A percentile compares a stretch with the other conserved stretches of the same genome.
Conservation (phyloP, 2,329 filamentous ascomycete species). For the Ophiosphaerella korrae region DNA sequence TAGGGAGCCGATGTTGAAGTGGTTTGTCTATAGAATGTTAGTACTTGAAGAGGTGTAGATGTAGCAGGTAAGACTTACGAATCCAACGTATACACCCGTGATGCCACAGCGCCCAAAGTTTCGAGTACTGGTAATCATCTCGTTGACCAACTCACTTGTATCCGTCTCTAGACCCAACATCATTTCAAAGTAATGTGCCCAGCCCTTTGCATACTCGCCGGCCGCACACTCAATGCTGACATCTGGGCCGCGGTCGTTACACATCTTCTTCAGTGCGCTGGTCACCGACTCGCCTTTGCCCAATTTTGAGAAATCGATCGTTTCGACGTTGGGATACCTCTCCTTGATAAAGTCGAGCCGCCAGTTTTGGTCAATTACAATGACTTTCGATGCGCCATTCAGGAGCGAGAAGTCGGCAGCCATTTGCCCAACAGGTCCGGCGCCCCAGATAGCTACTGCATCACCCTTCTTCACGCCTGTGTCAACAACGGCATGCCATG, state of each 20-base stretch:
- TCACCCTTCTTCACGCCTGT: constrained; percentile 80
- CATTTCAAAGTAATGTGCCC: constrained; percentile 65
- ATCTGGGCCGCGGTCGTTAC: constrained; percentile 71
- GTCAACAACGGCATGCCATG: constrained; percentile 82
- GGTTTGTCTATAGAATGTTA: constrained; percentile 65
- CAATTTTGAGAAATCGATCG: constrained; percentile 71
- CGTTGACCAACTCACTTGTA: constrained; percentile 79
- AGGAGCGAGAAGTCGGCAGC: constrained; percentile 68
- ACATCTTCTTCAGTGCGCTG: constrained; percentile 73
- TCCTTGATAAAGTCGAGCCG: constrained; percentile 71
- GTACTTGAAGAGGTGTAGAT: background rate
- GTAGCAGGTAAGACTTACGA: constrained; percentile 48
- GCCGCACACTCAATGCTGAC: constrained; percentile 72
- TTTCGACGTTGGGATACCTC: constrained; percentile 68
- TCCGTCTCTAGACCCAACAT: constrained; percentile 77
- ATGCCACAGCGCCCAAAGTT: constrained; percentile 77
- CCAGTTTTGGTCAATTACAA: constrained; percentile 77
- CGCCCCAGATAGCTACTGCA: constrained; percentile 84
- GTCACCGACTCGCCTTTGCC: constrained; percentile 69
- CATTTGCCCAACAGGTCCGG: constrained; percentile 84
- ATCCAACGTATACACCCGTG: constrained; percentile 72
- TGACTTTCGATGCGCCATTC: constrained; percentile 76
- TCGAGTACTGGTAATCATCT: constrained; percentile 76
- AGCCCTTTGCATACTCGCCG: constrained; percentile 67
- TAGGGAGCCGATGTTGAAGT: constrained; percentile 80